Percentiles rank a stretch among this genome's conserved stretches.
phyloP scores from a whole-genome alignment of 2,329 filamentous ascomycete species.

The Fusarium temperatum region DNA sequence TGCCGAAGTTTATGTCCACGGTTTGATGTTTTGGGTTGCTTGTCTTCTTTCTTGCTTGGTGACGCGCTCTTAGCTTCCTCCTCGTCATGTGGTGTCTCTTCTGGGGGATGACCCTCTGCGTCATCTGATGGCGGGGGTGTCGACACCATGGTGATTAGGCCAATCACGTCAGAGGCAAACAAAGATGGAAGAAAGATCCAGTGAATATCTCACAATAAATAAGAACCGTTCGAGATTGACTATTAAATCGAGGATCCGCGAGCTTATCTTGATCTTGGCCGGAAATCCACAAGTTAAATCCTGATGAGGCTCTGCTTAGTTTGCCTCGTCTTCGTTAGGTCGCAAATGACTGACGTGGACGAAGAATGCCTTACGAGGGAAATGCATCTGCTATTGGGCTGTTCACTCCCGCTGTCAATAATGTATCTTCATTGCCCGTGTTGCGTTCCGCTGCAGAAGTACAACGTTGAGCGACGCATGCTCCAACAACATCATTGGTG shows the following conservation, averaged over 20 bases:
- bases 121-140: slow-evolving; percentile 7
- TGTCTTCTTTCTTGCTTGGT: background rate
- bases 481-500: background rate
- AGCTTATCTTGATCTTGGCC: background rate
- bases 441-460: background rate
- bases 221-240: background rate
- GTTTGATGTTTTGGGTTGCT: background rate
- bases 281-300: background rate
- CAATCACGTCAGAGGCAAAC: background rate
- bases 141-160: background rate
- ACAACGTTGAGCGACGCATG: background rate
- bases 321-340: background rate
- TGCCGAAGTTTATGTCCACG: background rate
- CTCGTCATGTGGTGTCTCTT: background rate
- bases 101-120: background rate
- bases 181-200: background rate
- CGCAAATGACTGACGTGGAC: slow-evolving; percentile 14
- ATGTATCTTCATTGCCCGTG: background rate
- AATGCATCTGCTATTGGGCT: background rate
- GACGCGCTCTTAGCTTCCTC: background rate
- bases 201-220: background rate
- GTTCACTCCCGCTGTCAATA: background rate
- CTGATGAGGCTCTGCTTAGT: slow-evolving; percentile 9
- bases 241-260: background rate
- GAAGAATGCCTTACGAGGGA: background rate